These are phyloP conservation scores for Aschersonia sp. DNA, from an alignment of 2,329 filamentous ascomycete genomes.

Conservation along the genomic window DNA sequence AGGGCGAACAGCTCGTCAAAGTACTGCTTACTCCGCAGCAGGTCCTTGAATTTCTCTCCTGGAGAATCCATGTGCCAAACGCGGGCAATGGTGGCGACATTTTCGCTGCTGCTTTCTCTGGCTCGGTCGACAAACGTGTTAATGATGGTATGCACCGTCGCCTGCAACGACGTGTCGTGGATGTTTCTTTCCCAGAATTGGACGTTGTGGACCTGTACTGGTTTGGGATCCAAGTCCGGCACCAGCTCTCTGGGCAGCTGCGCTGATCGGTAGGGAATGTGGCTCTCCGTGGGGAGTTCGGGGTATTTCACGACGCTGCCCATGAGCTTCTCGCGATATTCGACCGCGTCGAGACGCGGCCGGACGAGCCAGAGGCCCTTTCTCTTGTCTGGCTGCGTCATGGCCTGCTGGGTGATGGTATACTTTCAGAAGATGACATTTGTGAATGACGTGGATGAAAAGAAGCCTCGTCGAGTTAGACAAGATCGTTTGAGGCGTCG, in stretches of 20 bases:
- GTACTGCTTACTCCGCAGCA: conserved; percentile 11
- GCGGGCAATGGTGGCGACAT: conserved; percentile 12
- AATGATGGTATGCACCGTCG: conserved; percentile 12
- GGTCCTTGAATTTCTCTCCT: conserved; percentile 14
- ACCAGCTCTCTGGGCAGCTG: conserved; percentile 11
- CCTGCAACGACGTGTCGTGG: conserved; percentile 10
- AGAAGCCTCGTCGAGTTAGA: too few species aligned
- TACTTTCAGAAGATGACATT: too few species aligned
- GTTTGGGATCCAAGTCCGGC: conserved; percentile 12
- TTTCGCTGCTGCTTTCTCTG: conserved; percentile 7
- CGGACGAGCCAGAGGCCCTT: conserved; percentile 12
- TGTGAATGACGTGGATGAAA: too few species aligned
- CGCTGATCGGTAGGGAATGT: conserved; percentile 10
- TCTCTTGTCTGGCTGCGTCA: conserved; percentile 2
- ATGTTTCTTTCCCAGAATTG: conserved; percentile 13
- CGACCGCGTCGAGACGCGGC: conserved; percentile 12
- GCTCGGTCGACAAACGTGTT: conserved; percentile 12
- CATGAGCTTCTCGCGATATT: conserved; percentile 15
- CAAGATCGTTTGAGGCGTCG: too few species aligned
- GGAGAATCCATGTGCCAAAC: conserved; percentile 17
- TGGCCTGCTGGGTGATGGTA: neutral
- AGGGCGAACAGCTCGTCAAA: conserved; percentile 14
- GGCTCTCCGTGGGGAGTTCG: conserved; percentile 12
- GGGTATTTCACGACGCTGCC: conserved; percentile 15
- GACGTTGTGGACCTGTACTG: conserved; percentile 13